These are phyloP conservation scores for Laetiporus sulphureus DNA, from an alignment of 1,284 basidiomycete genomes.

Conservation along the genomic window DNA sequence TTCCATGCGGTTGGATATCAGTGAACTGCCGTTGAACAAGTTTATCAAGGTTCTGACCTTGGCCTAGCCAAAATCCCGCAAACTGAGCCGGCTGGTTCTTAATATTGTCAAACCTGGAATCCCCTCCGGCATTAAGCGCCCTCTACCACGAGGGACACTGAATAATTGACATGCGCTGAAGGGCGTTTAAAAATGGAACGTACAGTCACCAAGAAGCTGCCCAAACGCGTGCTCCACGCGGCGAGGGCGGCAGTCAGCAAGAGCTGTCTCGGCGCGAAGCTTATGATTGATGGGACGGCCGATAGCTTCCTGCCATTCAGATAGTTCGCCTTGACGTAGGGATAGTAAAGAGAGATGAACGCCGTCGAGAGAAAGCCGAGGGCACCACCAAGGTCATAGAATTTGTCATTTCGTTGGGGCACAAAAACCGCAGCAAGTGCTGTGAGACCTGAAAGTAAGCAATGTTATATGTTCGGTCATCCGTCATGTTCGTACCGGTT, in stretches of 20 bases:
- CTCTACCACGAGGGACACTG: constrained; percentile 25
- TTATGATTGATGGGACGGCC: constrained; percentile 36
- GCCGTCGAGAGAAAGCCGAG: constrained; percentile 65
- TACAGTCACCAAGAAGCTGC: constrained; percentile 55
- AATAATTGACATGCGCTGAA: constrained; percentile 1
- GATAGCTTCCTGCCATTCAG: constrained; percentile 29
- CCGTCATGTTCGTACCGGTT: constrained; percentile 29
- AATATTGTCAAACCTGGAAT: constrained; percentile 67
- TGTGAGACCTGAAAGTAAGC: constrained; percentile 12
- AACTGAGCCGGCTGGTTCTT: constrained; percentile 59
- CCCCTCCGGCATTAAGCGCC: constrained; percentile 42
- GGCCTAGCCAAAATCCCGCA: constrained; percentile 62
- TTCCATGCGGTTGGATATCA: constrained; percentile 19
- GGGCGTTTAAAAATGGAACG: constrained; percentile 10
- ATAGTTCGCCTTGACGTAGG: constrained; percentile 41
- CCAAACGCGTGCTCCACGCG: constrained; percentile 61
- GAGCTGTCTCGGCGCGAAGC: constrained; percentile 58
- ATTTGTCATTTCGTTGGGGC: constrained; percentile 50
- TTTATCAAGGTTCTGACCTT: constrained; percentile 33
- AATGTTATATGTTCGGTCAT: too few species aligned
- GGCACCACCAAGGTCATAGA: constrained; percentile 54
- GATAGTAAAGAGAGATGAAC: constrained; percentile 57
- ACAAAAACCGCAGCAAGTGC: constrained; percentile 50
- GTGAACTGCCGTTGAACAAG: too few species aligned
- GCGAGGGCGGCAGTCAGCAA: constrained; percentile 46